Evolutionary conservation across 805 yeast species (phyloP), one percentile per base, ranked within the genome.

Genomic region (Metschnikowia hibisci): DNA sequence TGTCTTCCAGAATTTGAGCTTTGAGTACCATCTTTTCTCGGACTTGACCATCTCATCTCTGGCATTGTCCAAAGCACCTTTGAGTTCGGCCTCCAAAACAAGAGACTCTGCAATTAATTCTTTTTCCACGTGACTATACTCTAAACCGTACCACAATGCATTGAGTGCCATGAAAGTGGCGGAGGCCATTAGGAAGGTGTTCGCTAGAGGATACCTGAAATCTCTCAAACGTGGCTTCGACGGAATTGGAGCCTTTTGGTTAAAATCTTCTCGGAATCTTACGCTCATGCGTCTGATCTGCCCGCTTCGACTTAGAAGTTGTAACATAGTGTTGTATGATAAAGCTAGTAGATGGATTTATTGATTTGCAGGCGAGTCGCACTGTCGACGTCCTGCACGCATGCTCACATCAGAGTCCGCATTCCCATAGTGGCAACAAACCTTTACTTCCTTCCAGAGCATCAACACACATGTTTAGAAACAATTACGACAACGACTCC

Each of bases 401-500:
- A n/a, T 26, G 12, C 41, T 34, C 12, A 41, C 33, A 35, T 41
- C 34, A 28, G 23, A 32, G 16, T 31, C 31, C 40, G 39, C 41
- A 33, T 28, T 34, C 14, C 38, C 31, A 41, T 30, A 41, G 44
- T 41, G 46, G 46, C 46, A 34, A 43, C 32, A 23, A 20, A 39
- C 13, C 42, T n/a, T 28, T 6, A 16, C 26, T 20, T 13, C 33
- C 40, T n/a, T 15, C 33, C 27, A 13, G 14, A 10, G 34, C 34
- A 29, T 12, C 27, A 18, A 12, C 27, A 22, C 28, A 35, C 48
- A 60, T 61, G 99, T 93, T 93, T 64, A 88, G 99, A 77, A 93
- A 93, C 71, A 93, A 95, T 59, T 93, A 93, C 77, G 99, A 93
- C 66, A 95, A 95, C 76, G 99, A 93, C 66, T 84, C 98, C 36